phyloP scores from a whole-genome alignment of 345 rosid species.

The Pistacia vera region DNA sequence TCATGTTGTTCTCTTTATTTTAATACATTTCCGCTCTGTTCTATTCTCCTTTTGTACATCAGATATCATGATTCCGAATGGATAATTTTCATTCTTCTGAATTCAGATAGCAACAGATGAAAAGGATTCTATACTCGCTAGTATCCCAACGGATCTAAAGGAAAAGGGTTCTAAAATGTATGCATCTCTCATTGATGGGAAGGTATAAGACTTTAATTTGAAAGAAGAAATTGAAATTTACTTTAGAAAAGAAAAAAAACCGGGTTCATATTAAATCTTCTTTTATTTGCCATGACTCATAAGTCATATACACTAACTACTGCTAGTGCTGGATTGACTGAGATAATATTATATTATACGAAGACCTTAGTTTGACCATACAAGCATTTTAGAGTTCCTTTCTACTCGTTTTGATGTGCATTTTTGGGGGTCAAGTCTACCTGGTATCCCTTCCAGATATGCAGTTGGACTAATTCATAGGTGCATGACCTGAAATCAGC shows the following conservation, averaged over 20 bases:
- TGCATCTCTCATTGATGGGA: constrained; percentile 74
- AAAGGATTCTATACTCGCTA: constrained; percentile 68
- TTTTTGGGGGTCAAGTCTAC: neutral
- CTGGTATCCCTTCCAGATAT: neutral
- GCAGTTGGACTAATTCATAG: neutral
- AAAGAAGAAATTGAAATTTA: constrained; percentile 9
- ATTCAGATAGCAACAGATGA: constrained; percentile 76
- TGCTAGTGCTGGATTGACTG: neutral
- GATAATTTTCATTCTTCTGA: neutral
- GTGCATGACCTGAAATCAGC: constrained; percentile 18
- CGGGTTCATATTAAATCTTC: neutral
- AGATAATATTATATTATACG: neutral
- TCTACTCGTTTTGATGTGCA: neutral
- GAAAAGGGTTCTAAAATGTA: constrained; percentile 68
- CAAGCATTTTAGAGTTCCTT: constrained; percentile 1
- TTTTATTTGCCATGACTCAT: neutral
- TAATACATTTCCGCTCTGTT: neutral
- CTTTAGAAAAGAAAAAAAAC: constrained; percentile 12
- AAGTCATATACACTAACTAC: neutral
- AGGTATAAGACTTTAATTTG: constrained; percentile 45
- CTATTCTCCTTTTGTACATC: neutral
- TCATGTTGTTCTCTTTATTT: neutral
- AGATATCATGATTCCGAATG: neutral
- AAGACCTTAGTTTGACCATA: neutral
- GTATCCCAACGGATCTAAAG: constrained; percentile 72